Conservation (phyloP, 495 filamentous ascomycete genomes). For the Letharia lupina region DNA sequence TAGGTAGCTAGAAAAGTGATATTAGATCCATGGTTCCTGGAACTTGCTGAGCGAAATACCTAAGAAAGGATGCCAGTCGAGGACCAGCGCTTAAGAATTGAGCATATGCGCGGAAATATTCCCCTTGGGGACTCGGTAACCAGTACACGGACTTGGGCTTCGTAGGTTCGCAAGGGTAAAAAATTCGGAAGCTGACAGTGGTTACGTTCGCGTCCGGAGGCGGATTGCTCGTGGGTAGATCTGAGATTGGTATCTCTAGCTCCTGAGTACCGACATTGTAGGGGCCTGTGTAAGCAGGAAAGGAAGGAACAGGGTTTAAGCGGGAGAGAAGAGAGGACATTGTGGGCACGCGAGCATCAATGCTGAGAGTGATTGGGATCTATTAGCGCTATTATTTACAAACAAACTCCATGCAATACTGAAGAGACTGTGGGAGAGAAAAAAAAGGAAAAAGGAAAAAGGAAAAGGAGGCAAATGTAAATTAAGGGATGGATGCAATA, state of each 20-base stretch:
- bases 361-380: neutral
- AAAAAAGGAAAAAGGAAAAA: neutral
- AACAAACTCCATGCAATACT: neutral
- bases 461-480: neutral
- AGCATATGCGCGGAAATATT: slow-evolving; percentile 57
- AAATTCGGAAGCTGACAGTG: slow-evolving; percentile 66
- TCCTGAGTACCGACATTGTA: slow-evolving; percentile 68
- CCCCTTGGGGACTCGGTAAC: slow-evolving; percentile 64
- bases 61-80: slow-evolving; percentile 12
- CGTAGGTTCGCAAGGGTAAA: slow-evolving; percentile 55
- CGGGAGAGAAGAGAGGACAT: slow-evolving; percentile 18
- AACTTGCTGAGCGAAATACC: neutral
- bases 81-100: slow-evolving; percentile 54
- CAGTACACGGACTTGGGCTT: slow-evolving; percentile 45
- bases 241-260: slow-evolving; percentile 58
- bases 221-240: slow-evolving; percentile 44
- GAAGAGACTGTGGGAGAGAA: neutral
- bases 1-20: slow-evolving; percentile 37
- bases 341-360: neutral
- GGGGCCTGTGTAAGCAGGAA: slow-evolving; percentile 61
- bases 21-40: too few species aligned
- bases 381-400: neutral
- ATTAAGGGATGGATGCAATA: neutral
- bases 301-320: slow-evolving; percentile 40
- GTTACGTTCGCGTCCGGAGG: slow-evolving; percentile 45